Base-by-base conservation (phyloP, 2,329 filamentous ascomycete genomes). In the Orbilia quercus region DNA sequence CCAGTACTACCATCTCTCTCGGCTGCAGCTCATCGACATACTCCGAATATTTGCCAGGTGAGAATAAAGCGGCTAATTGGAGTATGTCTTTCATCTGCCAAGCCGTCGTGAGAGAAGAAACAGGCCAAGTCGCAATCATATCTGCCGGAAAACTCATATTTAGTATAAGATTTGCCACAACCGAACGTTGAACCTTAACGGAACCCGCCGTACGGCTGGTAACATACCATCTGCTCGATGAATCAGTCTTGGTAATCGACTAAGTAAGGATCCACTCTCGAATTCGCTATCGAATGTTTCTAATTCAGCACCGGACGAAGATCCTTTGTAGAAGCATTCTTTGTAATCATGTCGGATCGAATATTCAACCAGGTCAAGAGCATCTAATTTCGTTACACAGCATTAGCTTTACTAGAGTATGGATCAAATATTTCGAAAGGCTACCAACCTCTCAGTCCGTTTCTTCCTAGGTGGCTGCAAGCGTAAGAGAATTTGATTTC, bases 241-340 rank as follows among this genome's bases (percentile, higher is more conserved):
- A 16, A 73, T 60, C 42, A 73, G 36, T 54, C 60, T 66, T 7
- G 69, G 69, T 42, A 73, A 40, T 12, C 69, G 53, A 22, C 60
- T 65, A 6, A 73, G 60, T 16, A 73, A 47, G 16, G 69, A 73
- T 3, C 69, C 69, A 36, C 38, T 66, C 31, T 73, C 69, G 7
- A 73, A 73, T 34, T 73, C 60, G 38, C 38, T 66, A 57, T 73
- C 69, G 45, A 73, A 73, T 9, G 60, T 73, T 28, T 73, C 69
- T 25, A 73, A 48, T 38, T 66, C 69, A 3, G 69, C 47, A 7
- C 69, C 69, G 1, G 69, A 73, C 22, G 69, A 50, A 5, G 57
- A 38, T 23, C 69, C 69, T 14, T 73, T 73, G 34, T 73, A 73
- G 53, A 73, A 73, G 18, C 69, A 73, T 31, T 65, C 48, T 45